These are phyloP conservation scores for Cryptococcus sp. DNA, from an alignment of 1,284 basidiomycete genomes.

Conservation along the genomic window DNA sequence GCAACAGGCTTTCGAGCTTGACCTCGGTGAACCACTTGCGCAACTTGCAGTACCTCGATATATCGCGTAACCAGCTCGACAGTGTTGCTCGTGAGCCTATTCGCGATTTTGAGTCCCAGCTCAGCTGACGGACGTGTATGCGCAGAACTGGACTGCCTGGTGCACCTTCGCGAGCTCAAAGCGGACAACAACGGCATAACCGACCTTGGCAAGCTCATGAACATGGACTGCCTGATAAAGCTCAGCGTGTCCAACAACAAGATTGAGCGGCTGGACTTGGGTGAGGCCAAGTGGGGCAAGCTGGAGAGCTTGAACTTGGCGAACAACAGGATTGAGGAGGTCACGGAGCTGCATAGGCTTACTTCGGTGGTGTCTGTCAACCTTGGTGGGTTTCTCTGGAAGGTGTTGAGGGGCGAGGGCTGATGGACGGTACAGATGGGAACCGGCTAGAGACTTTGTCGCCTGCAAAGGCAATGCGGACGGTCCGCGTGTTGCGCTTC, in stretches of 20 bases:
- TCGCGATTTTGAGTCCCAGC: neutral
- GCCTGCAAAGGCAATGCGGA: constrained; percentile 54
- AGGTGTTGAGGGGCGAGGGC: neutral
- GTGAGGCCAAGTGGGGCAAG: constrained; percentile 65
- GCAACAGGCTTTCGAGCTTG: constrained; percentile 78
- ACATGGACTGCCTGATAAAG: constrained; percentile 74
- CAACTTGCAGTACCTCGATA: constrained; percentile 83
- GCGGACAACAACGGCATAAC: constrained; percentile 79
- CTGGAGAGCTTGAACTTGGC: constrained; percentile 81
- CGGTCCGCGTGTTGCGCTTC: constrained; percentile 76
- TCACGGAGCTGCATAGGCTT: constrained; percentile 63
- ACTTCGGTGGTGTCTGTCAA: constrained; percentile 68
- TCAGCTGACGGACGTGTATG: constrained; percentile 11
- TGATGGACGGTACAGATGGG: constrained; percentile 58
- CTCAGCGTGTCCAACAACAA: constrained; percentile 77
- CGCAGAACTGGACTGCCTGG: constrained; percentile 77
- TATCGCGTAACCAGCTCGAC: constrained; percentile 85
- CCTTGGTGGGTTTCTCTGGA: constrained; percentile 62
- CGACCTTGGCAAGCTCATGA: constrained; percentile 72
- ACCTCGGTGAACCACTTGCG: constrained; percentile 85
- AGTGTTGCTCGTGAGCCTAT: constrained; percentile 70
- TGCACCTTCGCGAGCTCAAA: constrained; percentile 81
- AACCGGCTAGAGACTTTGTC: constrained; percentile 54
- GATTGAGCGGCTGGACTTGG: constrained; percentile 64
- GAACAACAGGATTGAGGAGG: constrained; percentile 64